phyloP scores from a whole-genome alignment of 208 protist species.

The Leishmania turanica region DNA sequence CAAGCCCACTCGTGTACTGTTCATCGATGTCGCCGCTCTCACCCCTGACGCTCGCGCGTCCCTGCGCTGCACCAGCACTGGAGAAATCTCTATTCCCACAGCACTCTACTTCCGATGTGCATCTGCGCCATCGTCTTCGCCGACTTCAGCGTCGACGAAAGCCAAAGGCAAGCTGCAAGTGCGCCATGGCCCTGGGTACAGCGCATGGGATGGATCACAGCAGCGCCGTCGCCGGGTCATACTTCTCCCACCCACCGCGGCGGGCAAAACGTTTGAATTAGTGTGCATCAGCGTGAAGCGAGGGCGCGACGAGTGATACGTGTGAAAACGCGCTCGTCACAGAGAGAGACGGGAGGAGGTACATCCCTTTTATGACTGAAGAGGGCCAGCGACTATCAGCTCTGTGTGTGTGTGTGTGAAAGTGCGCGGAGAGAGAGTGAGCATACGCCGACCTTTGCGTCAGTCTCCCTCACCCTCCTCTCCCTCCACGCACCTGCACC shows the following conservation, averaged over 20 bases:
- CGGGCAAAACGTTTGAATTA: constrained; percentile 18
- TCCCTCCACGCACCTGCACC: too few species aligned
- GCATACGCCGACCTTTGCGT: background rate
- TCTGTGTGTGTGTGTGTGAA: too few species aligned
- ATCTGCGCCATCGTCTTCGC: background rate
- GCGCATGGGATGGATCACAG: constrained; percentile 11
- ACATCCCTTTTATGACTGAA: background rate
- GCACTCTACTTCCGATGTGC: constrained; percentile 23
- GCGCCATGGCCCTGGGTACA: background rate
- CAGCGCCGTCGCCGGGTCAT: constrained; percentile 26
- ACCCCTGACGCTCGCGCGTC: constrained; percentile 2
- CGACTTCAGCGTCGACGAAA: background rate
- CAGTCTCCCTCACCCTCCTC: background rate
- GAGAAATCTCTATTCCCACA: constrained; percentile 12
- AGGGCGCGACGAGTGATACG: constrained; percentile 3
- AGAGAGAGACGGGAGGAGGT: background rate
- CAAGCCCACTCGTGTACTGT: constrained; percentile 7
- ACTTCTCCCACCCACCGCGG: constrained; percentile 15
- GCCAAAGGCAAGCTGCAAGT: background rate
- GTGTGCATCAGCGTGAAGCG: constrained; percentile 16
- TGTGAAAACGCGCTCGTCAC: background rate
- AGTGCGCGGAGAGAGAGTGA: too few species aligned
- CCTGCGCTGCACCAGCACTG: constrained; percentile 16
- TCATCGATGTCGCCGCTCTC: constrained; percentile 21
- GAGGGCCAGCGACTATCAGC: too few species aligned